These are phyloP conservation scores for Picochlorum sp. DNA, from an alignment of 139 green algal species.

Conservation along the genomic window DNA sequence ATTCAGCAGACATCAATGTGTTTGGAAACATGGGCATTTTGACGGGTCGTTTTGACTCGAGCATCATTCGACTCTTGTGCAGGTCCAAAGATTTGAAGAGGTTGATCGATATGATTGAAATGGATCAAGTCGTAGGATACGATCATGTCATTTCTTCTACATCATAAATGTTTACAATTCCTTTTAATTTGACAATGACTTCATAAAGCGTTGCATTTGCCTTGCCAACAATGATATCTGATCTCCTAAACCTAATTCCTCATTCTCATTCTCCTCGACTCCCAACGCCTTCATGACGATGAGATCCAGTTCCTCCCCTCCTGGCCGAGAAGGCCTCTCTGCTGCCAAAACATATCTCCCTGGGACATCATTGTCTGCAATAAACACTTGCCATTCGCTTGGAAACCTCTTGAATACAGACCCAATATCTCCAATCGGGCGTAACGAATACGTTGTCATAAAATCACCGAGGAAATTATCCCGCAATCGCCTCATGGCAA, in stretches of 20 bases:
- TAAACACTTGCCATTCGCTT: slow-evolving; percentile 61
- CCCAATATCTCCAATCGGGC: slow-evolving; percentile 68
- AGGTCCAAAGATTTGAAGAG: background rate
- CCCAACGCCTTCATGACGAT: slow-evolving; percentile 41
- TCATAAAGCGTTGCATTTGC: slow-evolving; percentile 37
- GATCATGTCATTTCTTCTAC: background rate
- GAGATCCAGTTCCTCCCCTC: slow-evolving; percentile 35
- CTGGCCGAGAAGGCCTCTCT: slow-evolving; percentile 23
- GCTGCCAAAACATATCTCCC: slow-evolving; percentile 38
- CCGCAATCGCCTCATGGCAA: slow-evolving; percentile 78
- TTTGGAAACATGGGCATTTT: background rate
- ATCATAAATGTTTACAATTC: too few species aligned
- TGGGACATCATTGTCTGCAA: slow-evolving; percentile 12
- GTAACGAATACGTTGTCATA: slow-evolving; percentile 74
- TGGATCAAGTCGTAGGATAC: slow-evolving; percentile 4
- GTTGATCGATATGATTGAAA: background rate
- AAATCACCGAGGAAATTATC: slow-evolving; percentile 74
- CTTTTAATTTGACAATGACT: slow-evolving; percentile 17
- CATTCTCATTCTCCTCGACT: background rate
- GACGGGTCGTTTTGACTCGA: background rate
- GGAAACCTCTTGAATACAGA: slow-evolving; percentile 67
- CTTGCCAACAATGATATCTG: slow-evolving; percentile 23
- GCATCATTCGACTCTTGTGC: background rate
- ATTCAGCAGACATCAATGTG: background rate
- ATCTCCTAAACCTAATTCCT: slow-evolving; percentile 16